phyloP scores from a whole-genome alignment of 805 yeast genomes.

The Pichia exigua region DNA sequence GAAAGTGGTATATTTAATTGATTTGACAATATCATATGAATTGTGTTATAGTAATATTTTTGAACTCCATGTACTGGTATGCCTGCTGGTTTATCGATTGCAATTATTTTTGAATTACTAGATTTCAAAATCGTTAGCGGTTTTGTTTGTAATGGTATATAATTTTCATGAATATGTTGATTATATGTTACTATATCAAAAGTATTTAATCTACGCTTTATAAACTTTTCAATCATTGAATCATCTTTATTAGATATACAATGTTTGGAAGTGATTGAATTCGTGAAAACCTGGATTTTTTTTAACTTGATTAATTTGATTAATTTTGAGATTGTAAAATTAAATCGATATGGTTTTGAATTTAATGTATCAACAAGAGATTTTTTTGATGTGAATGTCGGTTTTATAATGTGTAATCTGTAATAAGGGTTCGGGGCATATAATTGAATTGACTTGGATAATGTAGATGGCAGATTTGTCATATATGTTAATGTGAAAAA shows the following conservation, averaged over 20 bases:
- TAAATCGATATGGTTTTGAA: constrained; percentile 10
- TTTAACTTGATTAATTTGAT: background rate
- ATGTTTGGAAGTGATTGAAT: background rate
- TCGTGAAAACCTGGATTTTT: background rate
- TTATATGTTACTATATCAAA: constrained; percentile 3
- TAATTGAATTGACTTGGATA: background rate
- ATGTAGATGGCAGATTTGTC: background rate
- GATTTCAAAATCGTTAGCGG: background rate
- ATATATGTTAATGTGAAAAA: background rate
- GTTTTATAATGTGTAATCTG: background rate
- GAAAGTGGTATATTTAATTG: constrained; percentile 14
- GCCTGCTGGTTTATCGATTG: constrained; percentile 44
- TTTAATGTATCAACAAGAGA: constrained; percentile 4
- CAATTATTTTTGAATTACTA: constrained; percentile 13
- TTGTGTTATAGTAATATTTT: constrained; percentile 33
- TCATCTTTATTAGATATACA: background rate
- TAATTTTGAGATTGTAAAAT: background rate
- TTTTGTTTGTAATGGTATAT: constrained; percentile 1
- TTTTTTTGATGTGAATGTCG: background rate
- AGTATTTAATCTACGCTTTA: background rate
- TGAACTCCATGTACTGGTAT: constrained; percentile 47
- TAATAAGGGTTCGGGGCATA: background rate
- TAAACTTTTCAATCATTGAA: background rate
- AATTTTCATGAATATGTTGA: constrained; percentile 12
- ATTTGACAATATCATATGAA: constrained; percentile 36